Percentiles rank a stretch among this genome's conserved stretches.
Evolutionary conservation across 1,284 basidiomycete genomes (phyloP).

Genomic region (Marasmius tenuissimus): DNA sequence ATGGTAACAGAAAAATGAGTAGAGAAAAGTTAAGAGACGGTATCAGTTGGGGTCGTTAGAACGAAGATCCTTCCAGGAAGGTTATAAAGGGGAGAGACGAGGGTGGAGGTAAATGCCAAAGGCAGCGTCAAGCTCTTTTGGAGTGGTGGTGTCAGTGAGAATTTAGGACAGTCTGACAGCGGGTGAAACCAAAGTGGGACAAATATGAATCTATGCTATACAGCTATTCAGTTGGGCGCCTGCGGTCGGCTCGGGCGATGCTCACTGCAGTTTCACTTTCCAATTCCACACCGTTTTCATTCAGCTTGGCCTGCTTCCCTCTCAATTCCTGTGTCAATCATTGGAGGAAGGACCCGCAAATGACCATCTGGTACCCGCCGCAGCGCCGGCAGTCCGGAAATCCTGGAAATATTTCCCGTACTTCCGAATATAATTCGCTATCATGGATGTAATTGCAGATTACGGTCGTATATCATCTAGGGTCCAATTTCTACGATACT

Average conservation of each 20-base stretch:
- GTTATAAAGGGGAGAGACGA: not conserved
- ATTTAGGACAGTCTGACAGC: not conserved
- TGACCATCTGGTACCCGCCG: too few species aligned
- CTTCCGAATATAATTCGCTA: too few species aligned
- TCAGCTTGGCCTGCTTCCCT: too few species aligned
- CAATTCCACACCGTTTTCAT: not conserved
- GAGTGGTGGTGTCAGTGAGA: not conserved
- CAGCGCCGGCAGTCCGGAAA: too few species aligned
- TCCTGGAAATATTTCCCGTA: too few species aligned
- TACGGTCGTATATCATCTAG: too few species aligned
- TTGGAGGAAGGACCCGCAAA: too few species aligned
- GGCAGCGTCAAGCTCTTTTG: not conserved
- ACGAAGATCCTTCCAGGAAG: not conserved
- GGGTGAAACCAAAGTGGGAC: not conserved
- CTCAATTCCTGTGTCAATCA: too few species aligned
- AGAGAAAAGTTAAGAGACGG: not conserved
- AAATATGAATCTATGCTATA: not conserved
- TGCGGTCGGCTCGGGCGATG: not conserved
- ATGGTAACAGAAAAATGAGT: constrained; percentile 33
- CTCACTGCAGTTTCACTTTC: not conserved
- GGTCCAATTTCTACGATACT: too few species aligned
- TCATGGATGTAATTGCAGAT: too few species aligned
- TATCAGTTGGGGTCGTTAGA: not conserved
- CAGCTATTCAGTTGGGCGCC: not conserved
- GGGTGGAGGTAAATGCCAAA: not conserved